Conservation (phyloP, 805 yeast genomes). For the Saccharomycopsis sp. region DNA sequence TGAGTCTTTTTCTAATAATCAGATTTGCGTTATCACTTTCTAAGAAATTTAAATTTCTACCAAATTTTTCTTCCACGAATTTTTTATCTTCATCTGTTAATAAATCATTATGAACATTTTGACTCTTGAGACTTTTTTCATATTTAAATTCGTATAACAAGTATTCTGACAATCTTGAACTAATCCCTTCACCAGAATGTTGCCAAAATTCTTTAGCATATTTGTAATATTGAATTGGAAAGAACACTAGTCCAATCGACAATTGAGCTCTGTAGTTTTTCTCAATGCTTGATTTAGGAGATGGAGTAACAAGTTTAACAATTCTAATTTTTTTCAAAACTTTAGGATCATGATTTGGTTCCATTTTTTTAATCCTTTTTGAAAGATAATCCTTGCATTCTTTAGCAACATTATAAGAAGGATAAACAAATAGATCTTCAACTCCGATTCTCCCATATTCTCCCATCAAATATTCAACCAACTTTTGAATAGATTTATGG, state of each 20-base stretch:
- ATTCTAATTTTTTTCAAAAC: conserved; percentile 40
- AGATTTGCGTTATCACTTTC: conserved; percentile 66
- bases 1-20: conserved; percentile 65
- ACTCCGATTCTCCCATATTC: conserved; percentile 69
- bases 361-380: conserved; percentile 21
- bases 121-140: conserved; percentile 21
- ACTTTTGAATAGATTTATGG: conserved; percentile 49
- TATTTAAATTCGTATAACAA: conserved; percentile 49
- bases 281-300: conserved; percentile 52
- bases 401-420: conserved; percentile 69
- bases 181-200: conserved; percentile 93
- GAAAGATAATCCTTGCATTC: conserved; percentile 71
- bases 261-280: conserved; percentile 51
- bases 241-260: conserved; percentile 69
- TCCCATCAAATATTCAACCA: conserved; percentile 42
- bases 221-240: conserved; percentile 45
- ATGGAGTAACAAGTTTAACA: conserved; percentile 61
- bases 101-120: conserved; percentile 18
- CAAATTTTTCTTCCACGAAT: conserved; percentile 82
- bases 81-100: conserved; percentile 45
- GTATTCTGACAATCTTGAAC: conserved; percentile 84
- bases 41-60: conserved; percentile 74
- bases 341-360: conserved; percentile 24
- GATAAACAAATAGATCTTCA: conserved; percentile 70
- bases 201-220: conserved; percentile 91